These are phyloP conservation scores for Pythium sukuiense DNA, from an alignment of 352 stramenopile genomes.

Conservation along the genomic window DNA sequence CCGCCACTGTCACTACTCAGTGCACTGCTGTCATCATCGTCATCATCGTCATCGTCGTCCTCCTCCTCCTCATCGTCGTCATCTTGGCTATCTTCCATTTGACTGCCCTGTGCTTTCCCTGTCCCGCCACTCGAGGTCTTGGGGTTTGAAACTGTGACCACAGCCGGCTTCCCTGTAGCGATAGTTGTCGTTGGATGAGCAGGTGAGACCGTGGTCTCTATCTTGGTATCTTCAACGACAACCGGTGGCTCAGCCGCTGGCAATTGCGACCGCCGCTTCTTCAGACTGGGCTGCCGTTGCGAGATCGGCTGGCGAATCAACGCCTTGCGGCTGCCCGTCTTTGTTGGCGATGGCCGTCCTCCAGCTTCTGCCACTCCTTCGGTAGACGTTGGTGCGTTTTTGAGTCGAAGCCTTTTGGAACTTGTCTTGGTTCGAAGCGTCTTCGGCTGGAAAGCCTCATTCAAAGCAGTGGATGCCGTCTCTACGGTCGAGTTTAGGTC, in stretches of 20 bases:
- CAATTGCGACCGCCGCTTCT: conserved; percentile 13
- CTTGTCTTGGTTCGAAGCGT: not conserved
- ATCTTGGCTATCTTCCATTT: conserved; percentile 5
- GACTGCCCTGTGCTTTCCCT: not conserved
- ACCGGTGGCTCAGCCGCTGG: not conserved
- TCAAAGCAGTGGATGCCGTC: not conserved
- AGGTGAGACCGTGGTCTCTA: not conserved
- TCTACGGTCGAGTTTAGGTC: not conserved
- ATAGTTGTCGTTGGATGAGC: not conserved
- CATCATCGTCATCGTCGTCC: conserved; percentile 24
- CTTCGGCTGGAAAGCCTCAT: not conserved
- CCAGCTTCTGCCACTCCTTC: not conserved
- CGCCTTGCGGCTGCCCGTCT: conserved; percentile 10
- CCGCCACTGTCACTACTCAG: conserved; percentile 25
- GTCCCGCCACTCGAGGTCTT: not conserved
- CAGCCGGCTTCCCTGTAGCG: not conserved
- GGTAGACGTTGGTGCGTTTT: not conserved
- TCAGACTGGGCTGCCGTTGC: conserved; percentile 22
- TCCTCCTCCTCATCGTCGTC: conserved; percentile 16
- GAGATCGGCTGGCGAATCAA: conserved; percentile 18
- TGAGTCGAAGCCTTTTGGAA: conserved; percentile 13
- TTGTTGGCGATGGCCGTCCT: not conserved
- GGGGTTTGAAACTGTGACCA: not conserved
- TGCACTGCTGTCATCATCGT: conserved; percentile 11
- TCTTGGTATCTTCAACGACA: not conserved